Percentiles rank a stretch among this genome's conserved stretches.
These are phyloP conservation scores for Starmerella bacillaris DNA, from an alignment of 805 yeast species.

Conservation along the genomic window DNA sequence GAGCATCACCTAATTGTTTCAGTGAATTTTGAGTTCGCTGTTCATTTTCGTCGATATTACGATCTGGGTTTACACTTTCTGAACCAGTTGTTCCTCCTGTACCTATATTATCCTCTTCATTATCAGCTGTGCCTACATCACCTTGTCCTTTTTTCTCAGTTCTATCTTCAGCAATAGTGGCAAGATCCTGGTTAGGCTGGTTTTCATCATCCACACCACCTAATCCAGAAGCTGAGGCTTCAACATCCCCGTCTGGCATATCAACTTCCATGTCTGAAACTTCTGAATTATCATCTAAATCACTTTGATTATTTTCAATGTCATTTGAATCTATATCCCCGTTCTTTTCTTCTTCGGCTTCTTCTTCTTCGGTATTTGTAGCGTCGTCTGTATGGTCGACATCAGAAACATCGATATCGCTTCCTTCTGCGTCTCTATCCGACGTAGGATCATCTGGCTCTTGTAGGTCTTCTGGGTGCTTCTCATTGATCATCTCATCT, in stretches of 20 bases:
- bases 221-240: too few species aligned
- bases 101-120: constrained; percentile 26
- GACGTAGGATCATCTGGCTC: constrained; percentile 18
- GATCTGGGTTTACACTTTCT: neutral
- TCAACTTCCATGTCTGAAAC: too few species aligned
- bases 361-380: constrained; percentile 19
- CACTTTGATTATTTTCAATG: constrained; percentile 20
- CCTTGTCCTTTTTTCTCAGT: constrained; percentile 36
- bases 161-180: constrained; percentile 18
- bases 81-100: constrained; percentile 39
- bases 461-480: neutral
- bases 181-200: constrained; percentile 21
- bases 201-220: constrained; percentile 61
- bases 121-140: constrained; percentile 33
- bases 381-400: constrained; percentile 16
- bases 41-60: neutral
- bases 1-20: constrained; percentile 76
- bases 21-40: constrained; percentile 37
- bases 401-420: constrained; percentile 20
- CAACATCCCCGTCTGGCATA: too few species aligned
- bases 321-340: constrained; percentile 20
- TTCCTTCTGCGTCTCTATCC: constrained; percentile 21
- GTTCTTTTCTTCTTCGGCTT: constrained; percentile 18
- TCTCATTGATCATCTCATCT: constrained; percentile 14
- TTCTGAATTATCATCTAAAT: constrained; percentile 22